Conservation (phyloP, 1,284 basidiomycete genomes). For the Megacollybia platyphylla region DNA sequence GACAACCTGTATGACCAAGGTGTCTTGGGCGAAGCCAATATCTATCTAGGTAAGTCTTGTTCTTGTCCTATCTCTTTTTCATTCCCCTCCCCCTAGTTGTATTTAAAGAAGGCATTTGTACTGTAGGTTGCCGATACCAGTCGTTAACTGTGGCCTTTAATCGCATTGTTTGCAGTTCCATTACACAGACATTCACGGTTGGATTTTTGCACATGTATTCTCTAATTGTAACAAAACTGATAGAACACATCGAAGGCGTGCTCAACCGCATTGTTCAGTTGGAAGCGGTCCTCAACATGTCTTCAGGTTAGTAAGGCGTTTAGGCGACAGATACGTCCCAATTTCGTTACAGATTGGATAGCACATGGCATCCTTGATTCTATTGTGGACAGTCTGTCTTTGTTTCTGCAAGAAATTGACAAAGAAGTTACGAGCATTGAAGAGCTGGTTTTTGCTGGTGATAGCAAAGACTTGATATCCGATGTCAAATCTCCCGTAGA, state of each 20-base stretch:
- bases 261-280: constrained; percentile 54
- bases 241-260: constrained; percentile 77
- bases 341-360: constrained; percentile 67
- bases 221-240: not conserved
- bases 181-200: constrained; percentile 78
- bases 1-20: constrained; percentile 28
- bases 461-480: no score
- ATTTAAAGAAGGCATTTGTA: constrained; percentile 82
- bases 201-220: constrained; percentile 4
- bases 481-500: no score
- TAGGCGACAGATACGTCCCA: not conserved
- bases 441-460: constrained; percentile 39
- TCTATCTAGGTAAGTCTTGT: constrained; percentile 36
- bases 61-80: no score
- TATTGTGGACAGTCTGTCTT: constrained; percentile 91
- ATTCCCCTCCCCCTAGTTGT: constrained; percentile 41
- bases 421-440: constrained; percentile 76
- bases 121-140: constrained; percentile 37
- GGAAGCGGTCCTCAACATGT: constrained; percentile 47
- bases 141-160: not conserved
- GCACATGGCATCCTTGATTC: constrained; percentile 90
- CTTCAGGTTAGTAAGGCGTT: constrained; percentile 40
- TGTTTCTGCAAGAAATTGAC: constrained; percentile 76
- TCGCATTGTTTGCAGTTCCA: constrained; percentile 59
- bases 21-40: constrained; percentile 64